phyloP scores from a whole-genome alignment of 805 yeast genomes.

The Schwanniomyces polymorphus region DNA sequence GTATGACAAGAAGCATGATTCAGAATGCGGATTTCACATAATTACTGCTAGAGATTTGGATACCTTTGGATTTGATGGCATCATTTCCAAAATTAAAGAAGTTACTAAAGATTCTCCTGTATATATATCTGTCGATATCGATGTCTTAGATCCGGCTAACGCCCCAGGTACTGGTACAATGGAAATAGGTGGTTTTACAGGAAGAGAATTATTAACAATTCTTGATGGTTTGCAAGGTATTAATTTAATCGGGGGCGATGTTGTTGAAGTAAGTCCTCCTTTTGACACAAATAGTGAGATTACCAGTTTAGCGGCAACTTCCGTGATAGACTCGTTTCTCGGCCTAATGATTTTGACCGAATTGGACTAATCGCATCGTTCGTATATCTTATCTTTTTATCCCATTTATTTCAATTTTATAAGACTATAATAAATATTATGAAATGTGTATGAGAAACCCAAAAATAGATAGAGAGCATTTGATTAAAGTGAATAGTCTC shows the following conservation, averaged over 20 bases:
- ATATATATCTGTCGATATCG: conserved; percentile 51
- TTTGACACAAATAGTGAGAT: conserved; percentile 60
- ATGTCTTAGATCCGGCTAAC: conserved; percentile 68
- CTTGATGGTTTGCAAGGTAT: conserved; percentile 61
- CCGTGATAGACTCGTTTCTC: conserved; percentile 52
- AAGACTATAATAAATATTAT: background rate
- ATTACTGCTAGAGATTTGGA: conserved; percentile 51
- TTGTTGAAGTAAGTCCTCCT: conserved; percentile 73
- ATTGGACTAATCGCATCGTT: background rate
- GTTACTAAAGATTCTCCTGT: conserved; percentile 41
- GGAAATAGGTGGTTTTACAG: conserved; percentile 65
- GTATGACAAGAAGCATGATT: conserved; percentile 44
- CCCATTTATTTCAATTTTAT: background rate
- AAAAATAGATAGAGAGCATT: background rate
- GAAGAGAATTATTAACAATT: conserved; percentile 58
- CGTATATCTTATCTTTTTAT: background rate
- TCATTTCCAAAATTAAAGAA: conserved; percentile 34
- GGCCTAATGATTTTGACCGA: conserved; percentile 42
- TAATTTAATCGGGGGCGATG: conserved; percentile 70
- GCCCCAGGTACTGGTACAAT: conserved; percentile 84
- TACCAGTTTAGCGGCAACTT: conserved; percentile 66
- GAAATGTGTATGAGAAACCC: background rate
- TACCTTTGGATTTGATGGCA: conserved; percentile 32
- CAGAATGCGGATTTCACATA: conserved; percentile 48
- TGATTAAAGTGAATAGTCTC: background rate